Base-by-base conservation (phyloP, 306 rosid species). In the Castanospermum australe region DNA sequence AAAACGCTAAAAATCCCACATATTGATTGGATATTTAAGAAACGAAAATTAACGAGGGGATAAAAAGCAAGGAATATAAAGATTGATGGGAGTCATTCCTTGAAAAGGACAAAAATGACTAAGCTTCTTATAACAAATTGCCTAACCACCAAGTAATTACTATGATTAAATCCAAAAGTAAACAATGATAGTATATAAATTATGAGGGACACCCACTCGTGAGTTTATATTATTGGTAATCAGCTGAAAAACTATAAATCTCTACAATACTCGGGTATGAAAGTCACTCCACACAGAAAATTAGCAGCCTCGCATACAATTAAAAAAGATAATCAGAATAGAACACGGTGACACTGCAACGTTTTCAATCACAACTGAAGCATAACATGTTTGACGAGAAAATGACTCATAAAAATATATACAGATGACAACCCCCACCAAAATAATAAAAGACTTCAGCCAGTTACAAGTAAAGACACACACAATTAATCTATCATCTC, bases 251-350 rank as follows among this genome's bases (percentile, higher is more conserved):
- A 56, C 18, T 65, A 63, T 42, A 71, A 32, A 24, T 57, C 69
- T 71, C 60, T 56, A 74, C 68, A 62, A 78, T 44, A 47, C 39
- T 38, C 52, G 18, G 71, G 74, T 67, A 55, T 73, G 62, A 75
- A 65, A 79, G 71, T 74, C 85, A 85, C 84, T 48, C 82, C 85
- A 66, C 45, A 41, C 2, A 36, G 68, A 18, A 73, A 76, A 81
- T 80, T 70, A 57, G 86, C 84, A 70, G 86, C 75, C 39, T 65
- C 70, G 17, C 73, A 67, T 59, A 77, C 52, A 56, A 59, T 18
- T 17, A 72, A 55, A 4, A 72, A 55, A 4, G 45, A 47, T 17
- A 15, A 35, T 25, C 28, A 45, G 57, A 76, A 75, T 6, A 71
- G 57, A 28, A 44, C 59, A 71, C 1, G 63, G 57, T 21, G 41